These are phyloP conservation scores for Ophiostoma himal-ulmi DNA, from an alignment of 2,329 filamentous ascomycete genomes.

Conservation along the genomic window DNA sequence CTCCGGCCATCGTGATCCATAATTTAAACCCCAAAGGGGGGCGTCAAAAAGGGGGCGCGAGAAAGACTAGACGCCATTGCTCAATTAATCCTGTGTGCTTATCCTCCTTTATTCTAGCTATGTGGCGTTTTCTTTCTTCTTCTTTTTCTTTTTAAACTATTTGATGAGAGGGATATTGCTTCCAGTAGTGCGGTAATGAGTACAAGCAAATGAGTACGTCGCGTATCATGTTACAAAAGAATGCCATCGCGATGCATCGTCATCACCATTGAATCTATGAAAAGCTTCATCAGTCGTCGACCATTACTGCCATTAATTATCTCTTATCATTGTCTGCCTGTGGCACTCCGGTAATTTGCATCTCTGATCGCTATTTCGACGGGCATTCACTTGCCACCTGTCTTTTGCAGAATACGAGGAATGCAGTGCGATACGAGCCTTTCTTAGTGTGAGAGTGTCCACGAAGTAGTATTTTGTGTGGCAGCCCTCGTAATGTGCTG, in stretches of 20 bases:
- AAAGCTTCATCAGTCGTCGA: neutral
- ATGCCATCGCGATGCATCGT: neutral
- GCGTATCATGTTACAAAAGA: neutral
- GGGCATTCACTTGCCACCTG: neutral
- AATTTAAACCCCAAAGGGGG: neutral
- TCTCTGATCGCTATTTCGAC: neutral
- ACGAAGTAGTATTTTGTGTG: neutral
- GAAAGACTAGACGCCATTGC: neutral
- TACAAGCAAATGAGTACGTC: neutral
- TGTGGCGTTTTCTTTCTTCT: neutral
- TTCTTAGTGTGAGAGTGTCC: neutral
- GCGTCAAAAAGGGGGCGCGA: neutral
- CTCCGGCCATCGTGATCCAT: neutral
- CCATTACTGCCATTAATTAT: neutral
- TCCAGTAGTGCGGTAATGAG: neutral
- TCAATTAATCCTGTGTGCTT: neutral
- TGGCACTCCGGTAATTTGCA: neutral
- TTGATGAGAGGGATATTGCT: neutral
- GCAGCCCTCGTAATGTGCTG: slow-evolving; percentile 3
- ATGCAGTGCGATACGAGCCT: neutral
- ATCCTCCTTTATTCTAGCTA: neutral
- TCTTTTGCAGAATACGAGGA: neutral
- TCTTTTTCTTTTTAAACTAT: neutral
- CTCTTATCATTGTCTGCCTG: neutral
- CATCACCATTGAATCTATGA: neutral